phyloP scores from a whole-genome alignment of 2,329 filamentous ascomycete genomes.

The Emmonsiellopsis sp. region DNA sequence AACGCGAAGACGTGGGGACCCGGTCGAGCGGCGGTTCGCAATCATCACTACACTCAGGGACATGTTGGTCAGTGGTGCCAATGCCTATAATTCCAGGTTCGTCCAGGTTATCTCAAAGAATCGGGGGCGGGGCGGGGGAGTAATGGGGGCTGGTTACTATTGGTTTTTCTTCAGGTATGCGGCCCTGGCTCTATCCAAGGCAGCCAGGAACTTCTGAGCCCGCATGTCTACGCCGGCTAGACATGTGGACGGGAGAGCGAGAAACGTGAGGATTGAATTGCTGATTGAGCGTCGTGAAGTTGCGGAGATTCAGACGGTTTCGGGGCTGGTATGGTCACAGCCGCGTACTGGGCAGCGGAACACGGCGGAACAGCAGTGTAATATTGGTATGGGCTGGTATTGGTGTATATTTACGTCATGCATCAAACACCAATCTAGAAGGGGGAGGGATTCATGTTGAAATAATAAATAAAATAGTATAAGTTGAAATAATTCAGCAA shows the following conservation, averaged over 20 bases:
- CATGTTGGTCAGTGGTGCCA: neutral
- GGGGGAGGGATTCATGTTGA: no score
- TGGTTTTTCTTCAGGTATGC: constrained; percentile 5
- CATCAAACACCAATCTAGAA: no score
- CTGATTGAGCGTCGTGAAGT: no score
- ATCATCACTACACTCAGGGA: neutral
- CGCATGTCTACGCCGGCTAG: constrained; percentile 8
- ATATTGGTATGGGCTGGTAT: no score
- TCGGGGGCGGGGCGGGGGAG: no score
- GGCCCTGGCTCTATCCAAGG: constrained; percentile 11
- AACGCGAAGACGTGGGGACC: constrained; percentile 20
- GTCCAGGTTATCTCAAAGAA: neutral
- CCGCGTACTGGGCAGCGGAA: no score
- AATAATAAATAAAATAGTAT: no score
- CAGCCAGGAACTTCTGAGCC: constrained; percentile 9
- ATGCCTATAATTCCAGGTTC: neutral
- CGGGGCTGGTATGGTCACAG: no score
- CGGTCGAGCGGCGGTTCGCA: neutral
- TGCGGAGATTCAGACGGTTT: no score
- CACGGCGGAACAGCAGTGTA: no score
- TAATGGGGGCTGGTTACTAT: neutral
- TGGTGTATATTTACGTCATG: no score
- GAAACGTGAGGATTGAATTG: neutral
- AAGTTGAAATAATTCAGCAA: no score
- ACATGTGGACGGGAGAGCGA: neutral